A percentile compares a stretch with the other conserved stretches of the same genome.
phyloP scores from a whole-genome alignment of 768 basidiomycete species.

The Melanogaster broomeanus region DNA sequence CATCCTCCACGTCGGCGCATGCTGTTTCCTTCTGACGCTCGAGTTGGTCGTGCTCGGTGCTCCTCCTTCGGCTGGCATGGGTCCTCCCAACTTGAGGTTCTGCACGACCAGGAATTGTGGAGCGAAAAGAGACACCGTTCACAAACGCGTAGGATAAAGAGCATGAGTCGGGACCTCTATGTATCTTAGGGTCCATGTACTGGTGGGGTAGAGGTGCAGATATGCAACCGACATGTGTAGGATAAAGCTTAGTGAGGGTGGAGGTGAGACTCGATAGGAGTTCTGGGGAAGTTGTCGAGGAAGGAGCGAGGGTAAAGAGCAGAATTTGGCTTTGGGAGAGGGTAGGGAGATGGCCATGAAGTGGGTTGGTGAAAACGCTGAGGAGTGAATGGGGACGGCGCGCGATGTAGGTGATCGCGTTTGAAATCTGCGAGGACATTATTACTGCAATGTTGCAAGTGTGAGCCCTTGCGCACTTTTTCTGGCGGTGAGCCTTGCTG shows the following conservation, averaged over 20 bases:
- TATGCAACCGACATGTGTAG: slow-evolving; percentile 60
- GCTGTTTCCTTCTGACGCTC: background rate
- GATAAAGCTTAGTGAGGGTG: slow-evolving; percentile 40
- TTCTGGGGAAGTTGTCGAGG: slow-evolving; percentile 18
- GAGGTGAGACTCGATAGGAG: slow-evolving; percentile 40
- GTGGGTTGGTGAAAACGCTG: slow-evolving; percentile 6
- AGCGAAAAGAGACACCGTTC: slow-evolving; percentile 54
- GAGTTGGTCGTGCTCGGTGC: background rate
- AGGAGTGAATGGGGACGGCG: slow-evolving; percentile 21
- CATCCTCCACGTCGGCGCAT: background rate
- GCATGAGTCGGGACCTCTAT: slow-evolving; percentile 43
- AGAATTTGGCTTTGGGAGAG: slow-evolving; percentile 3
- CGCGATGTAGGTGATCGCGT: slow-evolving; percentile 15
- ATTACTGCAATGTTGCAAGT: too few relatives aligned
- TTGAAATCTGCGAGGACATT: slow-evolving; percentile 15
- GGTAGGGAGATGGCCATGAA: background rate
- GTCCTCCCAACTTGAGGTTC: slow-evolving; percentile 69
- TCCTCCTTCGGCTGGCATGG: slow-evolving; percentile 53
- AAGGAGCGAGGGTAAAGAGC: slow-evolving; percentile 30
- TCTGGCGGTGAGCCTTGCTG: too few relatives aligned
- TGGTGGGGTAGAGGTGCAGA: slow-evolving; percentile 47
- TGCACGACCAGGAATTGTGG: slow-evolving; percentile 58
- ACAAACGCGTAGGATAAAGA: slow-evolving; percentile 56
- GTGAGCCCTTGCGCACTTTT: too few relatives aligned
- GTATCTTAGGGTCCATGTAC: slow-evolving; percentile 1